phyloP scores from a whole-genome alignment of 495 filamentous ascomycete genomes.

The Talaromyces adpressus region DNA sequence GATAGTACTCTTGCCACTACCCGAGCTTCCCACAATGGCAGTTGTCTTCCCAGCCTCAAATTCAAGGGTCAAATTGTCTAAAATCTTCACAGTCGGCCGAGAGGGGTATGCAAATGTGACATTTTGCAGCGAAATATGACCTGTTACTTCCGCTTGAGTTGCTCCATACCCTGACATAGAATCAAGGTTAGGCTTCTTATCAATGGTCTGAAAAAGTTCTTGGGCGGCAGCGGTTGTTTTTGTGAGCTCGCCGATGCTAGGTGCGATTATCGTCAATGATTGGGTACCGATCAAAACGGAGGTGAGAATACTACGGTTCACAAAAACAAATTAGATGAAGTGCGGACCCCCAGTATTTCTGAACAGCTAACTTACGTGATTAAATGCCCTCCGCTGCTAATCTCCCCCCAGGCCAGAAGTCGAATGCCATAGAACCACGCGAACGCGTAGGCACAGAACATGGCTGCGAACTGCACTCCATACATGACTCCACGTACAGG shows the following conservation, averaged over 20 bases:
- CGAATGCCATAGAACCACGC: conserved; percentile 15
- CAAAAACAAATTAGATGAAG: no score
- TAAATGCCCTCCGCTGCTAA: conserved; percentile 27
- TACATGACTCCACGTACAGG: conserved; percentile 5
- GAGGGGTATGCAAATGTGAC: conserved; percentile 51
- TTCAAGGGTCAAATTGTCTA: conserved; percentile 27
- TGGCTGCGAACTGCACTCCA: conserved; percentile 8
- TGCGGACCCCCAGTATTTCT: no score
- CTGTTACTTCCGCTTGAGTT: conserved; percentile 7
- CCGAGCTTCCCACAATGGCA: conserved; percentile 46
- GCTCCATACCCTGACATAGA: conserved; percentile 24
- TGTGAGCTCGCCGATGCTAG: conserved; percentile 29
- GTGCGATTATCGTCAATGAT: neutral
- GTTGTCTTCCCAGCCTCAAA: conserved; percentile 34
- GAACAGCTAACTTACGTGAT: conserved; percentile 23
- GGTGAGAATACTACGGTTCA: conserved; percentile 39
- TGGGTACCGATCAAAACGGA: conserved; percentile 11
- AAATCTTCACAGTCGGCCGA: conserved; percentile 24
- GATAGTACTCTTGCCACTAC: conserved; percentile 44
- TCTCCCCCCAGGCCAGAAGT: conserved; percentile 8
- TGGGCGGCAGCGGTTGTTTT: conserved; percentile 26
- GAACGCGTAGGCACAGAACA: conserved; percentile 12
- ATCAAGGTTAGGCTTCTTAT: conserved; percentile 29
- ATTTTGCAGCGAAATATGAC: conserved; percentile 47
- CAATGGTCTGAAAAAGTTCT: conserved; percentile 28